phyloP scores from a whole-genome alignment of 2,329 filamentous ascomycete species.

The Apiospora kogelbergensis region DNA sequence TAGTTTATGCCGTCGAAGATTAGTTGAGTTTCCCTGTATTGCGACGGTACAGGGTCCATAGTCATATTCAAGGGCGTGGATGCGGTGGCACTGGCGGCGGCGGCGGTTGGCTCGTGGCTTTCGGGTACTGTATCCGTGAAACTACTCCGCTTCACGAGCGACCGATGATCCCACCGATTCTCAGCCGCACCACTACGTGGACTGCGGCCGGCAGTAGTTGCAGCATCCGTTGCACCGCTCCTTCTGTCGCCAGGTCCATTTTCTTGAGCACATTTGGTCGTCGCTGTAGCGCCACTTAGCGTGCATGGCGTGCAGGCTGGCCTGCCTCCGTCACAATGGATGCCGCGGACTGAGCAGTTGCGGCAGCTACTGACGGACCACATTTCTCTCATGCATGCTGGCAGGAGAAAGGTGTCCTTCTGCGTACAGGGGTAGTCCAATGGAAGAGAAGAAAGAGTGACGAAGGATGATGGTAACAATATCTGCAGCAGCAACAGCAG shows the following conservation, averaged over 20 bases:
- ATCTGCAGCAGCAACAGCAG: background rate
- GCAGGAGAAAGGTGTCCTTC: background rate
- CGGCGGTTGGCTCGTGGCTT: background rate
- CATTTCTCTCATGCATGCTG: constrained; percentile 4
- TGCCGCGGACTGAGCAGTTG: background rate
- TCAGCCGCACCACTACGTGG: background rate
- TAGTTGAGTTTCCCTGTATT: constrained; percentile 12
- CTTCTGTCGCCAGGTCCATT: background rate
- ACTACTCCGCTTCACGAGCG: constrained; percentile 4
- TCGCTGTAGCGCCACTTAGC: background rate
- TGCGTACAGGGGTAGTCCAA: background rate
- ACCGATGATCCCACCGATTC: background rate
- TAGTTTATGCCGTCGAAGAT: constrained; percentile 15
- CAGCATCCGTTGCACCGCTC: background rate
- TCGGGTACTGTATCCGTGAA: background rate
- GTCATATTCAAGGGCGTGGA: background rate
- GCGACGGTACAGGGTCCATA: background rate
- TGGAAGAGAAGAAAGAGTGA: background rate
- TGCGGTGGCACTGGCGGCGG: background rate
- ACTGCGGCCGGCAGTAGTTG: background rate
- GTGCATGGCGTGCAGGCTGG: background rate
- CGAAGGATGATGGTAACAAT: background rate
- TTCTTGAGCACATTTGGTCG: background rate
- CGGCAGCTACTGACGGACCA: background rate
- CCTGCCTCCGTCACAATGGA: background rate